A percentile compares a stretch with the other conserved stretches of the same genome.
Conservation (phyloP, 192 early-diverging fungal species). For the Thamnidium elegans region DNA sequence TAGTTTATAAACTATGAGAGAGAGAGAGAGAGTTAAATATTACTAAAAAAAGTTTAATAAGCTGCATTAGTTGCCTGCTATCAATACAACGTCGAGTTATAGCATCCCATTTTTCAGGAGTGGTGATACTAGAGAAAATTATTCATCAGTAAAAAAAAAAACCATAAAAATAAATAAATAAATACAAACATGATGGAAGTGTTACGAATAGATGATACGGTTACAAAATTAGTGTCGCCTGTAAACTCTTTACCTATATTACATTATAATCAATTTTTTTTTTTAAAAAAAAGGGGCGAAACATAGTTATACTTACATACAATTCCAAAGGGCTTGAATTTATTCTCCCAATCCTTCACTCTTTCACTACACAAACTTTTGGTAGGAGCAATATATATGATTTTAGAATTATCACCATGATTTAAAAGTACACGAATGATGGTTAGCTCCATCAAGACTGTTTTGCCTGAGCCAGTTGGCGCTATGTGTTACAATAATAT, state of each 20-base stretch:
- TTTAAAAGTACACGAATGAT: slow-evolving; percentile 28
- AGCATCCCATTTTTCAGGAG: slow-evolving; percentile 80
- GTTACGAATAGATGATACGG: slow-evolving; percentile 42
- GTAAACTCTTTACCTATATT: slow-evolving; percentile 59
- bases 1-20: background rate
- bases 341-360: slow-evolving; percentile 55
- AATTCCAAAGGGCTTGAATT: slow-evolving; percentile 51
- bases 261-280: slow-evolving; percentile 12
- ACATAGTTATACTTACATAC: slow-evolving; percentile 25
- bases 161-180: background rate
- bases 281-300: background rate
- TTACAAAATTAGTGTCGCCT: slow-evolving; percentile 55
- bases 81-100: slow-evolving; percentile 60
- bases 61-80: slow-evolving; percentile 26
- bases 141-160: background rate
- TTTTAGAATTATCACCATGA: slow-evolving; percentile 35
- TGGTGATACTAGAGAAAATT: slow-evolving; percentile 49
- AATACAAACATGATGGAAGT: slow-evolving; percentile 34
- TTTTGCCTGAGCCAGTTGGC: slow-evolving; percentile 73
- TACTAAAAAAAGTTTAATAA: slow-evolving; percentile 43
- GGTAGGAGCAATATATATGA: slow-evolving; percentile 73
- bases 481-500: slow-evolving; percentile 28
- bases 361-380: slow-evolving; percentile 65
- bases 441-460: slow-evolving; percentile 60
- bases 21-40: background rate